These are phyloP conservation scores for Moniliella sp. DNA, from an alignment of 1,284 basidiomycete genomes.

Conservation along the genomic window DNA sequence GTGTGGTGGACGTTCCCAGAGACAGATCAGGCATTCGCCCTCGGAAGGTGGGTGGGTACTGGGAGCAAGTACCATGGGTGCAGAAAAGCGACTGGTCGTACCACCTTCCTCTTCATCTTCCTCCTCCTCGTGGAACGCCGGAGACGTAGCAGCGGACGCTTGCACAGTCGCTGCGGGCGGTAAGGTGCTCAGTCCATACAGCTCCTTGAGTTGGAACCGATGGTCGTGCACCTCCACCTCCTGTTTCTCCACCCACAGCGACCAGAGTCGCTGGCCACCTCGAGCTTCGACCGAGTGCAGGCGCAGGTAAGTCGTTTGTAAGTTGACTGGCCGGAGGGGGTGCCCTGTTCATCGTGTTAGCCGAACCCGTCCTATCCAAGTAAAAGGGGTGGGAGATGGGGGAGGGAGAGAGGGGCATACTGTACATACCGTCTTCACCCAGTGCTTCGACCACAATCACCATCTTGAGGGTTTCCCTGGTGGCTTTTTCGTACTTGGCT, in stretches of 20 bases:
- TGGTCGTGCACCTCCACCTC: conserved; percentile 13
- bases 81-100: background rate
- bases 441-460: conserved; percentile 26
- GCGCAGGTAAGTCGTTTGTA: conserved; percentile 20
- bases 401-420: background rate
- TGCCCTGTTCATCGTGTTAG: conserved; percentile 2
- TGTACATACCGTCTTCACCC: conserved; percentile 8
- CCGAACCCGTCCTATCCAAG: background rate
- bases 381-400: no score
- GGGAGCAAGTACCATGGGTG: background rate
- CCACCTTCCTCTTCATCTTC: conserved; percentile 3
- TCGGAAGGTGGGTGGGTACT: conserved; percentile 8
- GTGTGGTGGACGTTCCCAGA: conserved; percentile 17
- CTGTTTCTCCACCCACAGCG: conserved; percentile 19
- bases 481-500: conserved; percentile 19
- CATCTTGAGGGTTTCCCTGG: conserved; percentile 20
- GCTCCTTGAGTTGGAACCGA: conserved; percentile 26
- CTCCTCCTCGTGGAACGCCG: background rate
- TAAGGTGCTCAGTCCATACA: conserved; percentile 20
- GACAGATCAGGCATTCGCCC: conserved; percentile 27
- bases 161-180: conserved; percentile 8
- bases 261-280: conserved; percentile 7
- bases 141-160: background rate
- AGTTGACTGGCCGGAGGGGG: conserved; percentile 16
- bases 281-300: conserved; percentile 11